Base-by-base conservation (phyloP, 2,329 filamentous ascomycete species). In the Xylaria sp. region DNA sequence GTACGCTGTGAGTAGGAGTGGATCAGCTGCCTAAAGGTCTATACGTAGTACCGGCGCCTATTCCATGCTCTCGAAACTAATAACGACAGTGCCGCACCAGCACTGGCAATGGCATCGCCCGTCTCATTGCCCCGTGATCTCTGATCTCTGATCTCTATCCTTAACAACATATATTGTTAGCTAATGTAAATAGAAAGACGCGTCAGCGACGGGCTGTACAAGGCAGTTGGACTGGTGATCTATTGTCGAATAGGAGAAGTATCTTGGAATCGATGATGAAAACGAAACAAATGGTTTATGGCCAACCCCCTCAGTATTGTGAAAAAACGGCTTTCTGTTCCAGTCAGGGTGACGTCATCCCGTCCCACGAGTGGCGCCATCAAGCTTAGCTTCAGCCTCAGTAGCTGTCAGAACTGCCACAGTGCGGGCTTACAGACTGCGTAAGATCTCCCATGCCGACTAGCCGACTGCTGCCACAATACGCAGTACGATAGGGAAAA, bases 271-370 rank as follows among this genome's bases (percentile, higher is more conserved):
- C 47, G 33, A 51, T 29, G 55, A 42, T 42, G 50, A 47, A 55
- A 50, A 54, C 25, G 25, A 61, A n/a, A 61, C 17, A 10, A 22
- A 5, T 11, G 36, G 27, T 29, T 31, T 27, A 36, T 31, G 25
- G 51, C n/a, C 7, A 11, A 13, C 29, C 6, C 11, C 27, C 27
- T 50, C 29, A 29, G 22, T 39, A 31, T 4, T n/a, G n/a, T n/a
- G n/a, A n/a, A n/a, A n/a, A n/a, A 38, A 11, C 5, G 36, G 38
- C 9, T 39, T 20, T 25, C 42, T 25, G 6, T 33, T 10, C 22
- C 25, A 31, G 38, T 33, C 39, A 38, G 25, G 36, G 15, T 44
- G 45, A 61, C 63, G 63, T 65, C 63, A 65, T 60, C 17, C 20
- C 22, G 39, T 54, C 38, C 15, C 7, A n/a, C 39, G 38, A 50